Evolutionary conservation across 1,284 basidiomycete genomes (phyloP), one percentile per base, ranked within the genome.

Genomic region (Irpex sp.): DNA sequence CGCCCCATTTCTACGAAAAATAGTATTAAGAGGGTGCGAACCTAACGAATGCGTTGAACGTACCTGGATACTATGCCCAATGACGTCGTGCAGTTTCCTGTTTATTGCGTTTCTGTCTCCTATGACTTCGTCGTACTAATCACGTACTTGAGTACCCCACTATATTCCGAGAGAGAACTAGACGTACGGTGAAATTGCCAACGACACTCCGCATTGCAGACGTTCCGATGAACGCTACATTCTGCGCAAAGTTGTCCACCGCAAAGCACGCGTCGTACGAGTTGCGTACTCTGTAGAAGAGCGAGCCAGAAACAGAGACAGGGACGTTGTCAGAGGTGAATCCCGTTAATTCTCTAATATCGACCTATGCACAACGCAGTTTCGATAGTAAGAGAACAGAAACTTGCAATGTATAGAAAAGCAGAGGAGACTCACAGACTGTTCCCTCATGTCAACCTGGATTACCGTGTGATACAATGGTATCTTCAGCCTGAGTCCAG

Each of bases 251-350:
- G 59, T 83, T 74, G 63, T 78, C 78, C 0, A 84, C 79, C 17
- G 73, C 72, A 67, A 83, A 84, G 62, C 80, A 82, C 0, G 82
- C 81, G 68, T 81, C 78, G 70, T 84, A 84, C 39, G 80, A 78
- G 65, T 84, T 77, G 1, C 69, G 69, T 21, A 84, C 78, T 7
- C 79, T 77, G 69, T 77, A 84, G 70, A 83, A 83, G 0, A 84
- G 73, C 0, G 81, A 83, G 8, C 82, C 81, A 3, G 82, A 83
- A 53, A 79, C 77, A 3, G 76, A 69, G 4, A 83, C 80, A 9
- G 82, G 83, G 2, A 81, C 82, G 69, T 84, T 83, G 70, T 84
- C 83, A 1, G 77, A 73, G 0, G 82, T 84, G 70, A 83, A 84
- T 15, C 79, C 82, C 6, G 77, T 6, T 11, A 64, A n/a, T 19